phyloP scores from a whole-genome alignment of 441 rosid genomes.

The Aquilaria agallochum region DNA sequence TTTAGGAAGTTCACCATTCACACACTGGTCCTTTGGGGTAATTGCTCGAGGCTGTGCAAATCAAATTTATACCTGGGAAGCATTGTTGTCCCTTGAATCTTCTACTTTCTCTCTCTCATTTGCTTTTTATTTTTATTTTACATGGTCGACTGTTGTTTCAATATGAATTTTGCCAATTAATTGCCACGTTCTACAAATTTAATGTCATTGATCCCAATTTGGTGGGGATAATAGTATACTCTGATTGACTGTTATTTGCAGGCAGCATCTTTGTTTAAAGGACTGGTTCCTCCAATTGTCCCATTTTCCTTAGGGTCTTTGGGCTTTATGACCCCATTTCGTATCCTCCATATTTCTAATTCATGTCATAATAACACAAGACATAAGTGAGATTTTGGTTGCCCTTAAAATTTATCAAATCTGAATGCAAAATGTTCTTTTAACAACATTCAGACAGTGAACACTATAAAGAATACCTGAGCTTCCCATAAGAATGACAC shows the following conservation, averaged over 20 bases:
- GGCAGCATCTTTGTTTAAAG: conserved; percentile 97
- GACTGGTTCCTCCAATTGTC: conserved; percentile 96
- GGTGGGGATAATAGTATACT: neutral
- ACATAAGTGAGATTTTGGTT: neutral
- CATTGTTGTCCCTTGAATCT: too few species aligned
- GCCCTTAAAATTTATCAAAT: neutral
- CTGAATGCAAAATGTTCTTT: conserved; percentile 29
- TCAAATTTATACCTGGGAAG: too few species aligned
- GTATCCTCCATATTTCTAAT: conserved; percentile 40
- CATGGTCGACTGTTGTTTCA: neutral
- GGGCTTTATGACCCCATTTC: conserved; percentile 85
- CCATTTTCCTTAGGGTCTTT: conserved; percentile 96
- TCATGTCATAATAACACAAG: too few species aligned
- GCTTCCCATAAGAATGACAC: conserved; percentile 33
- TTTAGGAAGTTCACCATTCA: too few species aligned
- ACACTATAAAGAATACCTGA: conserved; percentile 43
- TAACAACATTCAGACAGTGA: conserved; percentile 74
- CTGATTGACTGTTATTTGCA: conserved; percentile 30
- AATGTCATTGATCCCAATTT: too few species aligned
- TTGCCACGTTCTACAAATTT: too few species aligned
- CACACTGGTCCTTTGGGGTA: too few species aligned
- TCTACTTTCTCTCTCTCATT: too few species aligned
- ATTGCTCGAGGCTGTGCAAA: too few species aligned
- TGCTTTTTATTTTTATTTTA: too few species aligned
- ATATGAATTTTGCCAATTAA: neutral